Conservation (phyloP, 2,329 filamentous ascomycete genomes). For the Fusarium continuum region DNA sequence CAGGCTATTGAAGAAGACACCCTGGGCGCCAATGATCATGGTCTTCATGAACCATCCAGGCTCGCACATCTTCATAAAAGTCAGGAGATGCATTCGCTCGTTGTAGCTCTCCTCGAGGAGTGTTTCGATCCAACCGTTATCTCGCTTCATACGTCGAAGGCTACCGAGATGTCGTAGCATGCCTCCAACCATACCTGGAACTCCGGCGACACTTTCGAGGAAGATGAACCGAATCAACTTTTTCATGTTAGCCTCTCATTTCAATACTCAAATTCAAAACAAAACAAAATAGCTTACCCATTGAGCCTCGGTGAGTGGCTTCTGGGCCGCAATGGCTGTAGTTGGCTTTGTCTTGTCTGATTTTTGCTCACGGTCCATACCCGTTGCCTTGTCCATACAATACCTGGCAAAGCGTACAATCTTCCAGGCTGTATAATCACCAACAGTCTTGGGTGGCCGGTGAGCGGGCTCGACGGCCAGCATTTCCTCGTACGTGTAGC, state of each 20-base stretch:
- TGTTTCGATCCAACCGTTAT: conserved; percentile 97
- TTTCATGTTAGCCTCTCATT: conserved; percentile 17
- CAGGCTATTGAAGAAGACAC: conserved; percentile 95
- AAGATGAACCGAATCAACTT: conserved; percentile 86
- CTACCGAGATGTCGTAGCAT: conserved; percentile 91
- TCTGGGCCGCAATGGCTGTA: conserved; percentile 60
- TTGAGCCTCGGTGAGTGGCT: conserved; percentile 82
- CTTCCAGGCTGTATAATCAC: conserved; percentile 81
- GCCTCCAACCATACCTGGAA: conserved; percentile 95
- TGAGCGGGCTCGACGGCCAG: conserved; percentile 77
- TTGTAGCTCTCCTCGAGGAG: conserved; percentile 91
- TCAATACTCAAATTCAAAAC: not conserved
- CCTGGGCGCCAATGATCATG: conserved; percentile 91
- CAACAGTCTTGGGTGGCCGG: conserved; percentile 73
- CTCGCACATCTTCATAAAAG: conserved; percentile 87
- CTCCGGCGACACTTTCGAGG: conserved; percentile 91
- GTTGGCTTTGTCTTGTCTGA: conserved; percentile 66
- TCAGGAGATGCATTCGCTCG: conserved; percentile 91
- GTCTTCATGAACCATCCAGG: conserved; percentile 86
- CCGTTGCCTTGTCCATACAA: conserved; percentile 83
- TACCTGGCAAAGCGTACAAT: conserved; percentile 80
- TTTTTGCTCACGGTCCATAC: conserved; percentile 76
- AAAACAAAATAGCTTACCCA: conserved; percentile 63
- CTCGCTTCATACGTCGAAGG: conserved; percentile 84
- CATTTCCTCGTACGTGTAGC: conserved; percentile 85